Evolutionary conservation across 768 basidiomycete genomes (phyloP), one percentile per base, ranked within the genome.

Genomic region (Rhodocollybia butyracea): DNA sequence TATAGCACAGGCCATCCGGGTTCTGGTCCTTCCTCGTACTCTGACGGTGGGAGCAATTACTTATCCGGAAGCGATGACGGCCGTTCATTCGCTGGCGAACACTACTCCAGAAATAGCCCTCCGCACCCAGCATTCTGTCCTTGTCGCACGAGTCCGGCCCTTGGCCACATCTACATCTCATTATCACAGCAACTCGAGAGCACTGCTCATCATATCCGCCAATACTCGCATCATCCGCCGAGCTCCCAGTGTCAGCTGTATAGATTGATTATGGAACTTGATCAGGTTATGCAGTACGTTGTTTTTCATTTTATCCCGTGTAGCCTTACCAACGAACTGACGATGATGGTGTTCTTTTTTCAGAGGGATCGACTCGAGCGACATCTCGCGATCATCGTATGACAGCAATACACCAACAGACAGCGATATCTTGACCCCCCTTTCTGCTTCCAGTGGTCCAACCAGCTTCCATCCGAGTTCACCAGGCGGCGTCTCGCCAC

Each of bases 201-300:
- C 51, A 80, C 86, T 0, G 62, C 85, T 10, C 73, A 67, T 38
- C 73, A 84, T 10, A 71, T 88, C 36, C 76, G 86, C 51, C 84
- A 86, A 63, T 86, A 81, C 60, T 75, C 76, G 31, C 79, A 83
- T 55, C 86, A 85, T 61, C 73, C 78, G 19, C 69, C 78, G 21
- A 76, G 79, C 50, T 68, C 82, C 4, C 70, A 69, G 34, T 89
- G 88, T 60, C 64, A 76, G 34, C 65, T 88, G 5, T 83, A 77
- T 61, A 75, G 82, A 48, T 79, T 82, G 54, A 82, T 87, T 57
- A 68, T 76, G 45, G 85, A 88, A 59, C 74, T 90, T 31, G 76
- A 77, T 64, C 79, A 76, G 63, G 68, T 86, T 30, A 76, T 89
- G 71, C 84, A 85, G 88, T 89, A 70, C 66, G 86, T 81, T 45